Base-by-base conservation (phyloP, 768 basidiomycete species). In the Mycena filopes region DNA sequence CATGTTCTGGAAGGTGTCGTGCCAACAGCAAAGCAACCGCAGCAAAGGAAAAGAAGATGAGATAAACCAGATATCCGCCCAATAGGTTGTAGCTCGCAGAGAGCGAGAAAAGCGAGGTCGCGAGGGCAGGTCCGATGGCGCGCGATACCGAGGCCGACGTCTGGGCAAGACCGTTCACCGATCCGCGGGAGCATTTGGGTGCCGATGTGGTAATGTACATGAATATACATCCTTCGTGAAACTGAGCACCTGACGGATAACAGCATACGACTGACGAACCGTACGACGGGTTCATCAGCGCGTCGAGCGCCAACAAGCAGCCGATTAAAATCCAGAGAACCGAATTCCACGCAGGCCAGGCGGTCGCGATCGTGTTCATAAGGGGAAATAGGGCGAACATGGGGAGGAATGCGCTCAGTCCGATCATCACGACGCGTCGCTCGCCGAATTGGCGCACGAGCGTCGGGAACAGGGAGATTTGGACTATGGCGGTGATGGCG, bases 381-480 rank as follows among this genome's bases (percentile, higher is more conserved):
- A 90, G 40, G 0, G 91, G 91, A 75, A 90, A 91, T 3, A 80
- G 74, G 0, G 82, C 72, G 63, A 90, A 85, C n/a, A 83, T 71
- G 0, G 88, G 87, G 41, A 91, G 62, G 28, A 80, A 81, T 6
- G 83, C 77, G 15, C 72, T 73, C 21, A 93, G 72, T 9, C 90
- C 86, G 12, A 66, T 58, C 16, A 86, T 74, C 71, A 88, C 93
- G 6, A 89, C 78, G 26, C 73, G 81, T 75, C 89, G 90, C 45
- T 89, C 83, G n/a, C 93, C 92, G 60, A 83, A 87, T 1, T 80
- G 78, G 54, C 86, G 82, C 61, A 89, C 84, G 23, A 91, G 75
- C 57, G 74, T 74, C 13, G 90, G 85, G 71, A 92, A 94, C 78
- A 87, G 86, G 72, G 88, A 83, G 36, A 90, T 76, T 73, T 92